These are phyloP conservation scores for Firmiana major DNA, from an alignment of 345 rosid genomes.

Conservation along the genomic window DNA sequence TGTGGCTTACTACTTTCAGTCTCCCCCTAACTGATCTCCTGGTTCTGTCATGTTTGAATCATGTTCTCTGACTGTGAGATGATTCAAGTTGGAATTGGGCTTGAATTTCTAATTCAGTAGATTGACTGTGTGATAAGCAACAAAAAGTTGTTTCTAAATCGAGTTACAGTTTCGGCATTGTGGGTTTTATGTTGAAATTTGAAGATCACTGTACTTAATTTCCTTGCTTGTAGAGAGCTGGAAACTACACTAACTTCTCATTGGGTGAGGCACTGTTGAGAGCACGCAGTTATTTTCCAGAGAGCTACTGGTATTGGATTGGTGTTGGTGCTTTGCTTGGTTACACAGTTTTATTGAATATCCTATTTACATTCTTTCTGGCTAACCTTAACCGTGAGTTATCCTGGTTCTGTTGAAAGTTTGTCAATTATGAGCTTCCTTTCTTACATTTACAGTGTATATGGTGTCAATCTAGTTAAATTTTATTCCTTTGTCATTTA, in stretches of 20 bases:
- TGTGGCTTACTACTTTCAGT: background rate
- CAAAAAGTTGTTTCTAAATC: background rate
- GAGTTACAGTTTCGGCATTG: conserved; percentile 2
- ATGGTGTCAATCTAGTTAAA: background rate
- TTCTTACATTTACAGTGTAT: background rate
- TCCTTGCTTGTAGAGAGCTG: conserved; percentile 47
- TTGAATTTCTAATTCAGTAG: background rate
- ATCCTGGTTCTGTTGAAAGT: conserved; percentile 17
- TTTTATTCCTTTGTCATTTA: conserved; percentile 1
- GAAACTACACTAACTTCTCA: conserved; percentile 38
- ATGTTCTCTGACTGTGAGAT: background rate
- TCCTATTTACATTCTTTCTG: conserved; percentile 74
- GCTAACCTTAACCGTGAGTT: conserved; percentile 77
- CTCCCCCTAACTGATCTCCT: background rate
- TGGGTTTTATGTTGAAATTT: conserved; percentile 10
- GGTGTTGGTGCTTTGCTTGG: conserved; percentile 93
- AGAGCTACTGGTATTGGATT: conserved; percentile 97
- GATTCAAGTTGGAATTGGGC: background rate
- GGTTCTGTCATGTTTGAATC: background rate
- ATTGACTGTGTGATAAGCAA: background rate
- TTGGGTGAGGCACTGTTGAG: conserved; percentile 64
- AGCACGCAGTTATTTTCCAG: conserved; percentile 73
- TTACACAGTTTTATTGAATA: conserved; percentile 68
- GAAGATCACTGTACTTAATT: conserved; percentile 19
- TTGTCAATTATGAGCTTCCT: conserved; percentile 6